Percentiles rank a stretch among this genome's conserved stretches.
These are phyloP conservation scores for Fusarium sp. DNA, from an alignment of 2,329 filamentous ascomycete species.

Conservation along the genomic window DNA sequence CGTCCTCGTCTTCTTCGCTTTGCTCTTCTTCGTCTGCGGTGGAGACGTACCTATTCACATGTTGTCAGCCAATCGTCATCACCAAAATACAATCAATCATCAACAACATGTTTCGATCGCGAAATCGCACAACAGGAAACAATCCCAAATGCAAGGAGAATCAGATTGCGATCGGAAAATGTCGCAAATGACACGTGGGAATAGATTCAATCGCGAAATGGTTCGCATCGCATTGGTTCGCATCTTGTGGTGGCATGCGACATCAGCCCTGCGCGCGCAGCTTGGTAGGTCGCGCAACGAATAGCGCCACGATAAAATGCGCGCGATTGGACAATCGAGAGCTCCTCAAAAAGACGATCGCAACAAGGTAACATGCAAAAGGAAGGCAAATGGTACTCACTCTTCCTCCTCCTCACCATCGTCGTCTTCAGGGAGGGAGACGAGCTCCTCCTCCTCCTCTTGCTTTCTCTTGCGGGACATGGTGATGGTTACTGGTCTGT, in stretches of 20 bases:
- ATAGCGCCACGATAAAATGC: constrained; percentile 12
- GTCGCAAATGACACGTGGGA: neutral
- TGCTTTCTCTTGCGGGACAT: constrained; percentile 68
- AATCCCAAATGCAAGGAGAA: neutral
- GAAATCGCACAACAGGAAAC: neutral
- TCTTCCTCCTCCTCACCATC: constrained; percentile 65
- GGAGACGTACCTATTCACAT: constrained; percentile 48
- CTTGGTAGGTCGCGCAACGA: constrained; percentile 26
- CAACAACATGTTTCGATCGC: neutral
- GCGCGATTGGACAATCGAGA: constrained; percentile 26
- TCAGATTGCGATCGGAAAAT: neutral
- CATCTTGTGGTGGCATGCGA: constrained; percentile 30
- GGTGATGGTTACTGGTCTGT: constrained; percentile 23
- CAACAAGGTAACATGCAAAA: constrained; percentile 1
- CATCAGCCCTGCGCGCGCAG: constrained; percentile 34
- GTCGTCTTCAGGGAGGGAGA: constrained; percentile 63
- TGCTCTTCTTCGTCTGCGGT: constrained; percentile 55
- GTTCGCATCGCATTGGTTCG: constrained; percentile 2
- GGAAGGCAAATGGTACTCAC: constrained; percentile 52
- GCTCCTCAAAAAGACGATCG: constrained; percentile 2
- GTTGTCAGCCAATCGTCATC: constrained; percentile 27
- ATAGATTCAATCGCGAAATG: constrained; percentile 3
- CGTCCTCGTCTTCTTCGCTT: constrained; percentile 54
- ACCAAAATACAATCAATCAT: neutral
- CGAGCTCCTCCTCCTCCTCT: constrained; percentile 64